Evolutionary conservation across 176 grass and related monocot species (phyloP), one percentile per base, ranked within the genome.

Genomic region (Luzula sylvatica): DNA sequence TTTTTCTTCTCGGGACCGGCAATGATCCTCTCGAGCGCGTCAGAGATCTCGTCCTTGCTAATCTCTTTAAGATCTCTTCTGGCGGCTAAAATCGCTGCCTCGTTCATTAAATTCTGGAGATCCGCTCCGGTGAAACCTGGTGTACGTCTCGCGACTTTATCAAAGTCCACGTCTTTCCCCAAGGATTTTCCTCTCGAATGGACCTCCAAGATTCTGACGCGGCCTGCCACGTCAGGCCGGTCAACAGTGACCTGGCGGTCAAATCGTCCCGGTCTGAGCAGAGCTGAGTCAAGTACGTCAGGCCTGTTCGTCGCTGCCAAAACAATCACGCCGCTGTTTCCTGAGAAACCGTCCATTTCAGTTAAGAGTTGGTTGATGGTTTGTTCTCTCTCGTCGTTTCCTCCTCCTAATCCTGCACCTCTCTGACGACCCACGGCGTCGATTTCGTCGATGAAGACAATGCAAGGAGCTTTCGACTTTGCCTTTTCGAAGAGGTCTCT

Each of bases 1-100:
- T 90, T 96, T 72, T 96, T 96, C 81, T 96, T 96, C 78, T 96
- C 92, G 4, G 92, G 92, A 14, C 92, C 92, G 26, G 92, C 92
- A 57, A 96, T 96, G 65, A 96, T 96, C 68, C 90, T 88, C 84
- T 89, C 92, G 23, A 96, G 65, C 55, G 92, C 92, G 61, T 96
- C 92, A 26, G 92, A 86, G 14, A 96, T 96, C 65, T 96, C 92
- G 67, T 90, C 92, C 75, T 96, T 96, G 74, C 92, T 96, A 43
- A 96, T 96, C 70, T 96, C 92, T 59, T 96, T 96, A 9, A 96
- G 84, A 56, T 96, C 92, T 60, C 92, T 80, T 39, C 92, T 82
- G 11, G 92, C 85, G 20, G 85, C 85, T 46, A 96, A 68, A 78
- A 96, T 96, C 38, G 92, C 92, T 67, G 92, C 92, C 74, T 96